These are phyloP conservation scores for Gossypium mustelinum DNA, from an alignment of 345 rosid genomes.

Conservation along the genomic window DNA sequence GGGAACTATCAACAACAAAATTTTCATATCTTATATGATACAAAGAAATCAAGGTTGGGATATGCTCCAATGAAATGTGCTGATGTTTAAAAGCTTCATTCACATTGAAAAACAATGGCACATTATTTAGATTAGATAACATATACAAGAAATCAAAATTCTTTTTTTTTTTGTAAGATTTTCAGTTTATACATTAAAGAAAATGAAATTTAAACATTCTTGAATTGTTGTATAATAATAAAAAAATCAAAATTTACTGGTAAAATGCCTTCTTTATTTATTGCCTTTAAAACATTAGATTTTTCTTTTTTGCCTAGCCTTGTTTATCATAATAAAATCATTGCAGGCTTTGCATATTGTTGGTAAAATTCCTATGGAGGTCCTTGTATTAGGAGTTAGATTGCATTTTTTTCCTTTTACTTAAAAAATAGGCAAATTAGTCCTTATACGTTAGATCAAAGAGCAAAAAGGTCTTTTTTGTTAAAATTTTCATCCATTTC, in stretches of 20 bases:
- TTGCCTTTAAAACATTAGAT: background rate
- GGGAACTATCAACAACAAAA: slow-evolving; percentile 94
- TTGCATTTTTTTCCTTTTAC: too few species aligned
- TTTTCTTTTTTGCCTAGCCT: too few species aligned
- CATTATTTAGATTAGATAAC: background rate
- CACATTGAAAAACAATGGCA: background rate
- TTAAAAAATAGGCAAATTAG: too few species aligned
- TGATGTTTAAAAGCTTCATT: slow-evolving; percentile 36
- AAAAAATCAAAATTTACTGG: too few species aligned
- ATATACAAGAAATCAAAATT: slow-evolving; percentile 23
- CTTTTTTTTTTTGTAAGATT: slow-evolving; percentile 18
- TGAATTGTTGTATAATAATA: slow-evolving; percentile 7
- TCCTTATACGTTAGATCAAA: too few species aligned
- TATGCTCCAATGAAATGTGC: slow-evolving; percentile 70
- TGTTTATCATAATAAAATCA: too few species aligned
- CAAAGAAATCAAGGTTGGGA: slow-evolving; percentile 70
- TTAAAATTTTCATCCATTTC: too few species aligned
- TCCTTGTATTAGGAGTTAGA: too few species aligned
- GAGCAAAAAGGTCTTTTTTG: too few species aligned
- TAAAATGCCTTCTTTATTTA: background rate
- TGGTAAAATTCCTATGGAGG: too few species aligned
- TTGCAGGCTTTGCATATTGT: too few species aligned
- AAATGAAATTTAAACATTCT: slow-evolving; percentile 11
- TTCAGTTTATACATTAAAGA: background rate
- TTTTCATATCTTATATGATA: slow-evolving; percentile 73